Percentiles rank a stretch among this genome's conserved stretches.
phyloP scores from a whole-genome alignment of 106 monocot species.

The Xerophyta viscosa region DNA sequence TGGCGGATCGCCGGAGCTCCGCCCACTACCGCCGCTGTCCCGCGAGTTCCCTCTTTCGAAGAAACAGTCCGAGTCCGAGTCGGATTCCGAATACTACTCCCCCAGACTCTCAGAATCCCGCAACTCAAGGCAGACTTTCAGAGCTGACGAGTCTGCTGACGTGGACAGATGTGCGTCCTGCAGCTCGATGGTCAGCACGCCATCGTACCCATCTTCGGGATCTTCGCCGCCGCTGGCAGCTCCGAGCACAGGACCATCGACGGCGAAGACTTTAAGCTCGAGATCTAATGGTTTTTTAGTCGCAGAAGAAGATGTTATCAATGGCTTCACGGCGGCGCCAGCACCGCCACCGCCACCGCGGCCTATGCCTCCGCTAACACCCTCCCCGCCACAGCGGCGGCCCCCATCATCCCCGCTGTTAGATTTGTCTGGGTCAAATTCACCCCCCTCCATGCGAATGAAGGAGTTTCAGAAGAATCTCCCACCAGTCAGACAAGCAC shows the following conservation, averaged over 20 bases:
- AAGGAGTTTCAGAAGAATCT: background rate
- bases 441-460: background rate
- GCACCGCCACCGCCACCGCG: constrained; percentile 12
- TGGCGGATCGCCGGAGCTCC: constrained; percentile 68
- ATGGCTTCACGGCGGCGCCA: too few relatives aligned
- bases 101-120: constrained; percentile 1
- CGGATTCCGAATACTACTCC: constrained; percentile 60
- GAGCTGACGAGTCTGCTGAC: constrained; percentile 8
- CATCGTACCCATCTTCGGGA: constrained; percentile 30
- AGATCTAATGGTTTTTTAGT: too few relatives aligned
- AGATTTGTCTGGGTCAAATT: constrained; percentile 6
- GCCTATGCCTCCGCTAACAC: constrained; percentile 21
- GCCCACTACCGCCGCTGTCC: constrained; percentile 57
- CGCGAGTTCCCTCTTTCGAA: too few relatives aligned
- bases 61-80: constrained; percentile 13
- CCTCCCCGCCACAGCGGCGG: constrained; percentile 34
- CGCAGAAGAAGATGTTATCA: too few relatives aligned
- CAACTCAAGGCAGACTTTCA: constrained; percentile 15
- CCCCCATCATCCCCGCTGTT: constrained; percentile 27
- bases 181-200: constrained; percentile 12
- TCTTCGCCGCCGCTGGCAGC: constrained; percentile 10
- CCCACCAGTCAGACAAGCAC: constrained; percentile 12
- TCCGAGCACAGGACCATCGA: constrained; percentile 13
- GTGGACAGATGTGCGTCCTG: constrained; percentile 21
- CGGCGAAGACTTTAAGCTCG: too few relatives aligned